phyloP scores from a whole-genome alignment of 2,329 filamentous ascomycete species.

The Phoma sp. region DNA sequence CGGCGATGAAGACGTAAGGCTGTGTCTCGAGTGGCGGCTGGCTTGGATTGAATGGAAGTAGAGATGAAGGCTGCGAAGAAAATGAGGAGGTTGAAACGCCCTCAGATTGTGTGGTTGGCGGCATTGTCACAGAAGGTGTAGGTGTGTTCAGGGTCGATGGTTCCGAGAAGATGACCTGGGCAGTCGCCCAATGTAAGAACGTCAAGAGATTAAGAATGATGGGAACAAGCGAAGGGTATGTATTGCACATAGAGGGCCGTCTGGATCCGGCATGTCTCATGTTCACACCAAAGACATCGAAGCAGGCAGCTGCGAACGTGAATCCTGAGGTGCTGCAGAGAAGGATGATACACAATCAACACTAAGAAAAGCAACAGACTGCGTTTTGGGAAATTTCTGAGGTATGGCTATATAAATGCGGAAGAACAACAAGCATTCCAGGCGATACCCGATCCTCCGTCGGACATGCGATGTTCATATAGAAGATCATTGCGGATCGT shows the following conservation, averaged over 20 bases:
- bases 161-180: neutral
- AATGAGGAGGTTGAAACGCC: neutral
- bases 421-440: constrained; percentile 5
- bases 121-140: constrained; percentile 4
- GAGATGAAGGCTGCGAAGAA: neutral
- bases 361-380: neutral
- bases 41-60: neutral
- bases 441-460: neutral
- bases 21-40: constrained; percentile 1
- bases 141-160: neutral
- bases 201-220: neutral
- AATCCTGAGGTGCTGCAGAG: neutral
- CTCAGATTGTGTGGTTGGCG: neutral
- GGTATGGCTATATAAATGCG: neutral
- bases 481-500: neutral
- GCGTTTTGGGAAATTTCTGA: neutral
- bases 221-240: neutral
- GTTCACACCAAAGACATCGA: neutral
- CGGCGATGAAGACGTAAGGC: constrained; percentile 17
- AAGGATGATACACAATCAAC: neutral
- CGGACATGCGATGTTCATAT: neutral
- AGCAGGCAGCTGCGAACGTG: constrained; percentile 2
- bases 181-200: neutral
- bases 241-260: neutral
- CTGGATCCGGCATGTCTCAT: neutral